Base-by-base conservation (phyloP, 176 grass and related monocot species). In the Oryza nivara region DNA sequence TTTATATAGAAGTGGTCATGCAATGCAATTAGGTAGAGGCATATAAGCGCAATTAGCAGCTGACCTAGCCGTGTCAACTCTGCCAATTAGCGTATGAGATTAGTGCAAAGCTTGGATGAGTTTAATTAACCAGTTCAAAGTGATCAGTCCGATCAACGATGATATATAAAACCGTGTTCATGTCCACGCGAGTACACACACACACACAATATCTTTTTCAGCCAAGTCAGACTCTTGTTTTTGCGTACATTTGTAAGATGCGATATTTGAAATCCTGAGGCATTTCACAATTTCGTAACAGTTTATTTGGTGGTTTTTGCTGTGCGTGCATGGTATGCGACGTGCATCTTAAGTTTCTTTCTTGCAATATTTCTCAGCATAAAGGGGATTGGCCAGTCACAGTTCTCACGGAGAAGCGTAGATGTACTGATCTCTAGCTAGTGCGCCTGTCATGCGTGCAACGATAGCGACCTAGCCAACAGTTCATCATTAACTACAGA, bases 1-100 rank as follows among this genome's bases (percentile, higher is more conserved):
- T 23, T 35, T 49, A 65, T 83, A 65, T 76, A 82, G 67, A 70
- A 25, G 56, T 22, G 25, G 40, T 16, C 20, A 23, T 22, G 58
- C 20, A 63, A 23, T 22, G 58, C 20, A 63, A 63, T 63, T 63
- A 63, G 58, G 58, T 63, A 23, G 20, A 3, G 4, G 8, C 7
- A 58, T 63, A 11, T 58, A 32, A 32, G 54, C 6, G 58, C 58
- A n/a, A 63, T 63, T 63, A 22, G 8, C 8, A 22, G 58, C 58
- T 63, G 58, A 63, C 58, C 44, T 67, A n/a, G 23, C 68, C 38
- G 16, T 73, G 60, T 38, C 58, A 47, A 65, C 54, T 58, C 54
- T 58, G 17, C 54, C 6, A 58, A 32, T 32, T 32, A n/a, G 54
- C 7, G 54, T 58, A 61, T 15, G 7, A 67, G 79, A 71, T 81